Conservation (phyloP, 106 monocot species). For the Chionographis japonica region DNA sequence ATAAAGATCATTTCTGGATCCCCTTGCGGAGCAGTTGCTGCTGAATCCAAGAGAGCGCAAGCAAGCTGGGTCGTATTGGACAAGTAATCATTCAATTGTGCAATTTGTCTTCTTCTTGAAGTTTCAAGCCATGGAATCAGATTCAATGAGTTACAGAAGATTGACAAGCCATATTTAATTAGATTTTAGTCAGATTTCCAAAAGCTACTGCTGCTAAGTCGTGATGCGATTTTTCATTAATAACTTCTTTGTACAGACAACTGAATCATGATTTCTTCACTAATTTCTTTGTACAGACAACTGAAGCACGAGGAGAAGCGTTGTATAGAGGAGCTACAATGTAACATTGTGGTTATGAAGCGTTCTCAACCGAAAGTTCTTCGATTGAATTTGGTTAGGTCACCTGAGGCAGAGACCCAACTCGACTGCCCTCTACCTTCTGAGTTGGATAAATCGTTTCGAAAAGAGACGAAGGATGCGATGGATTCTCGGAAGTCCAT, state of each 20-base stretch:
- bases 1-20: conserved; percentile 85
- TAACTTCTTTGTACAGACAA: too few species aligned
- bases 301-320: conserved; percentile 82
- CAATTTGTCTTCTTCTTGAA: neutral
- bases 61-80: conserved; percentile 94
- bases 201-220: too few species aligned
- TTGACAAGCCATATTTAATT: too few species aligned
- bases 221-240: too few species aligned
- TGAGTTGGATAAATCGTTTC: conserved; percentile 10
- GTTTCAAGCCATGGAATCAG: too few species aligned
- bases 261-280: neutral
- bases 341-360: conserved; percentile 95
- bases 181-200: too few species aligned
- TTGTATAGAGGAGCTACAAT: conserved; percentile 88
- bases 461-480: conserved; percentile 17
- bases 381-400: conserved; percentile 69
- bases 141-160: too few species aligned
- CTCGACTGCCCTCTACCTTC: conserved; percentile 14
- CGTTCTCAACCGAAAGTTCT: conserved; percentile 88
- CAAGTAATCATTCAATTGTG: conserved; percentile 51
- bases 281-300: conserved; percentile 34
- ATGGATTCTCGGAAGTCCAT: conserved; percentile 22
- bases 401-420: conserved; percentile 47
- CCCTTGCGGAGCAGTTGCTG: conserved; percentile 82
- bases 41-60: conserved; percentile 71